Conservation (phyloP, 1,284 basidiomycete genomes). For the Lignosus rhinocerotis region DNA sequence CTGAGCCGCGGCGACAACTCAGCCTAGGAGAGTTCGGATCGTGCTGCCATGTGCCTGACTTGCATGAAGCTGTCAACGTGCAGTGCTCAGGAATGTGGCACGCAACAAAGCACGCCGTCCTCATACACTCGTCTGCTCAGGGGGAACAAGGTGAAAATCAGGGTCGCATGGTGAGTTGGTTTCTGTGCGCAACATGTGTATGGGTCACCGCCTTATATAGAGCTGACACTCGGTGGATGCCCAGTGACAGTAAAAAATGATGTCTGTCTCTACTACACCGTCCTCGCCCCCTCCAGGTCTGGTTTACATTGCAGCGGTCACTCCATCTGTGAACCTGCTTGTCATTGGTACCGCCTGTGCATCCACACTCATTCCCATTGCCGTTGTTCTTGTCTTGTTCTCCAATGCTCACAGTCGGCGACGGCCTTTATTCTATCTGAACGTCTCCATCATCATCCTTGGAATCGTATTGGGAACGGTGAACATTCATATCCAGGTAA, state of each 20-base stretch:
- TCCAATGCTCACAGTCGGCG: conserved; percentile 20
- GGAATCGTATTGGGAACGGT: conserved; percentile 9
- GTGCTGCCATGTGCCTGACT: background rate
- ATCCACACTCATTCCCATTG: conserved; percentile 19
- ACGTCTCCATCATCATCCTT: conserved; percentile 21
- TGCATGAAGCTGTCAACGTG: background rate
- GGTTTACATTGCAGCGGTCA: background rate
- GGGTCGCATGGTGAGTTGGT: no score
- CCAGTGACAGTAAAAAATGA: background rate
- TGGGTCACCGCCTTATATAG: background rate
- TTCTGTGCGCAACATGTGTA: background rate
- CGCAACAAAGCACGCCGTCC: background rate
- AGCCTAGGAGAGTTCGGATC: no score
- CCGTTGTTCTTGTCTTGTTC: conserved; percentile 27
- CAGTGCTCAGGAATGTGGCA: background rate
- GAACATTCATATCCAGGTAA: background rate
- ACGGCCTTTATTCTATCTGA: conserved; percentile 30
- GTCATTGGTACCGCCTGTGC: conserved; percentile 20
- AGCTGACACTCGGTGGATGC: background rate
- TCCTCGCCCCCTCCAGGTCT: background rate
- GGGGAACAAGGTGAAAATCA: no score
- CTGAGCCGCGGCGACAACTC: no score
- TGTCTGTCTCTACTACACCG: background rate
- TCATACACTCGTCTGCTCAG: no score
- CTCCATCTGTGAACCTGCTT: conserved; percentile 6